Conservation (phyloP, 257 asterid species). For the Striga asiatica region DNA sequence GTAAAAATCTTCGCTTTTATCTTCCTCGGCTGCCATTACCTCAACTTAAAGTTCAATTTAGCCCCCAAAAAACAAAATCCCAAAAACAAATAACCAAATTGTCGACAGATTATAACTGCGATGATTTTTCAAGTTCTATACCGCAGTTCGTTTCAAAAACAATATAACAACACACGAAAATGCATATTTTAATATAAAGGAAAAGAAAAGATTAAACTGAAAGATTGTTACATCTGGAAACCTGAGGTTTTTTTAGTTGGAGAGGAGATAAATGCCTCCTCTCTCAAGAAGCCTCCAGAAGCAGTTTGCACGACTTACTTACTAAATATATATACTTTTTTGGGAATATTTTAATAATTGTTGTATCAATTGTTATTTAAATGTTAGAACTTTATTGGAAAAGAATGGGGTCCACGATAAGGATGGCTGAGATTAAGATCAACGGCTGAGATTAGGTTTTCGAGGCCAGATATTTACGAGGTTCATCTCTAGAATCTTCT, state of each 20-base stretch:
- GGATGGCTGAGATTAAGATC: constrained; percentile 3
- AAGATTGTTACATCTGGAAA: constrained; percentile 1
- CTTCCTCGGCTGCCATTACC: constrained; percentile 44
- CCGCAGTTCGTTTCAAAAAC: background rate
- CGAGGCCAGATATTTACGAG: constrained; percentile 21
- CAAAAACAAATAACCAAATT: constrained; percentile 7
- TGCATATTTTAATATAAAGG: too few relatives aligned
- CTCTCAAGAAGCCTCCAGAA: constrained; percentile 22
- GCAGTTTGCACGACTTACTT: background rate
- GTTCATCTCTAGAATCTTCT: constrained; percentile 26
- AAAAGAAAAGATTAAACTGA: background rate
- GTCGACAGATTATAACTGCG: constrained; percentile 37
- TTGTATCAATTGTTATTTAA: background rate
- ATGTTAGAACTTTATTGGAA: background rate
- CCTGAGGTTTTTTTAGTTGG: background rate
- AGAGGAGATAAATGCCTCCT: background rate
- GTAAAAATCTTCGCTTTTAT: constrained; percentile 39
- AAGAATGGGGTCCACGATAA: background rate
- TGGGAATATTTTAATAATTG: too few relatives aligned
- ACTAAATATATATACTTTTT: background rate
- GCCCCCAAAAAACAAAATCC: constrained; percentile 14
- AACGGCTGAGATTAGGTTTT: constrained; percentile 19
- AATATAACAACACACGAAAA: too few relatives aligned
- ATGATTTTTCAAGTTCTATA: background rate
- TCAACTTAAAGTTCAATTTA: background rate